A percentile compares a stretch with the other conserved stretches of the same genome.
Evolutionary conservation across 169 alveolate genomes (phyloP).

Genomic region (Ichthyophthirius multifiliis): DNA sequence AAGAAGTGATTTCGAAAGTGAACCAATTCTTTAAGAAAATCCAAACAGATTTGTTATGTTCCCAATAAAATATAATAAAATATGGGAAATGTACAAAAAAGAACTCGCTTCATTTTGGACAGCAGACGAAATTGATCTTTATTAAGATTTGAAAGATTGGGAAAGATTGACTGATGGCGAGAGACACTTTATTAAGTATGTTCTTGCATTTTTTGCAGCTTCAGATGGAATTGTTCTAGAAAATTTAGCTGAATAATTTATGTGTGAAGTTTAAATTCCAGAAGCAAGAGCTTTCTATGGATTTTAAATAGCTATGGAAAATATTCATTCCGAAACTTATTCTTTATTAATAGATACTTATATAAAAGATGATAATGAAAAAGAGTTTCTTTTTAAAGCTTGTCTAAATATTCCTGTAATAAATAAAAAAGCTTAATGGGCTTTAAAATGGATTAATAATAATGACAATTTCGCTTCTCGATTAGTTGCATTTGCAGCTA

Average conservation of each 20-base stretch:
- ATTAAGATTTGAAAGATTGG: slow-evolving; percentile 95
- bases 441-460: slow-evolving; percentile 95
- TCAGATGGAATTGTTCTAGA: slow-evolving; percentile 98
- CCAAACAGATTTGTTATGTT: slow-evolving; percentile 87
- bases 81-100: slow-evolving; percentile 97
- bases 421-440: slow-evolving; percentile 96
- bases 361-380: slow-evolving; percentile 91
- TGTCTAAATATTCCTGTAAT: slow-evolving; percentile 93
- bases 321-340: slow-evolving; percentile 98
- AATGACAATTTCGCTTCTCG: slow-evolving; percentile 95
- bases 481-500: slow-evolving; percentile 93
- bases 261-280: slow-evolving; percentile 94
- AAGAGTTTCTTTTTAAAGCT: slow-evolving; percentile 93
- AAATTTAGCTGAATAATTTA: slow-evolving; percentile 94
- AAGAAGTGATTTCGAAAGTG: slow-evolving; percentile 52
- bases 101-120: slow-evolving; percentile 99
- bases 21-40: slow-evolving; percentile 80
- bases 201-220: slow-evolving; percentile 97
- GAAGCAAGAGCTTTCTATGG: slow-evolving; percentile 98
- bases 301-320: slow-evolving; percentile 98
- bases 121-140: slow-evolving; percentile 97
- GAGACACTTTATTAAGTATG: slow-evolving; percentile 93
- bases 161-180: slow-evolving; percentile 88
- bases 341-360: slow-evolving; percentile 85
- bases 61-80: slow-evolving; percentile 90